These are phyloP conservation scores for Cladosporium cucumerinum DNA, from an alignment of 2,329 filamentous ascomycete species.

Conservation along the genomic window DNA sequence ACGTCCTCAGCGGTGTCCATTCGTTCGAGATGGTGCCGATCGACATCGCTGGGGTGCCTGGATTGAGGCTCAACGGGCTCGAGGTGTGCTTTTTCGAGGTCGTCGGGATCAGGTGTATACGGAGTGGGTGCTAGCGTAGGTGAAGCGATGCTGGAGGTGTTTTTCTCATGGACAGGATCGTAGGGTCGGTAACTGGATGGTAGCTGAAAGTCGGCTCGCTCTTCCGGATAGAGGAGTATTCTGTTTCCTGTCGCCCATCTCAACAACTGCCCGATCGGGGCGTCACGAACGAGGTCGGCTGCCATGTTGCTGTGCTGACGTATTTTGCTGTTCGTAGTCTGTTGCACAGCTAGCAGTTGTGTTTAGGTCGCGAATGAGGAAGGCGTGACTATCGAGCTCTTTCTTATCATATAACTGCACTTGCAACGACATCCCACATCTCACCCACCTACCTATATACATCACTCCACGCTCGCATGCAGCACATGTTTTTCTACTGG, in stretches of 20 bases:
- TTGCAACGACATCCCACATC: not conserved
- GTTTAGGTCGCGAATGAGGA: not conserved
- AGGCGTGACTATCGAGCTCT: not conserved
- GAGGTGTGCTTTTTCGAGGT: constrained; percentile 33
- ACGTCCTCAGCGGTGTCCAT: constrained; percentile 92
- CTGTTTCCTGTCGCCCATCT: constrained; percentile 53
- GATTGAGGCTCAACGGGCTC: constrained; percentile 20
- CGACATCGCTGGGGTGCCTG: constrained; percentile 10
- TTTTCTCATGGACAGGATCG: not conserved
- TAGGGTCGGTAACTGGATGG: constrained; percentile 40
- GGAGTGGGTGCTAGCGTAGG: not conserved
- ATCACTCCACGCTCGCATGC: not conserved
- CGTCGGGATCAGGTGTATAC: constrained; percentile 17
- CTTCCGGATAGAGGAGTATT: constrained; percentile 59
- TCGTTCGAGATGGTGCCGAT: constrained; percentile 75
- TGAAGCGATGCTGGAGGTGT: not conserved
- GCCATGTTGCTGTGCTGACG: not conserved
- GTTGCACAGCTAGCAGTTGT: not conserved
- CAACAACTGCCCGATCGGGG: constrained; percentile 58
- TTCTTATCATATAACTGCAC: not conserved
- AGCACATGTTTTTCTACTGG: not conserved
- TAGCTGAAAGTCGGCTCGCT: constrained; percentile 53
- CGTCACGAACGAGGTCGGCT: constrained; percentile 47
- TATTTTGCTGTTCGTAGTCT: not conserved
- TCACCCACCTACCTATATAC: constrained; percentile 6